A percentile compares a stretch with the other conserved stretches of the same genome.
phyloP scores from a whole-genome alignment of 108 stramenopile genomes.

The Cafeteria roenbergensis region DNA sequence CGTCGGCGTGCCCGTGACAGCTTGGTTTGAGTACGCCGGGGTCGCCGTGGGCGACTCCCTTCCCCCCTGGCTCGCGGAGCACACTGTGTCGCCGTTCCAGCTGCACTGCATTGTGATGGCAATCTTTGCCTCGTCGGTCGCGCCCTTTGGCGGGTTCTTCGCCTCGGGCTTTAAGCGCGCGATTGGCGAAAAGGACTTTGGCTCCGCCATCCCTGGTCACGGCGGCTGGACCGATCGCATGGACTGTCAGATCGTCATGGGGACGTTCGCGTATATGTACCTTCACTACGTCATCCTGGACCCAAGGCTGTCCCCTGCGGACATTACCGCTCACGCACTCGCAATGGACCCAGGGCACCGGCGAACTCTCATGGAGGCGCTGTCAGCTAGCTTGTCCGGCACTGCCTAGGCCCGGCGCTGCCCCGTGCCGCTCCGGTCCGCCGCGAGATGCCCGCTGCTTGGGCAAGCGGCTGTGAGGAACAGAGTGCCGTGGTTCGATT shows the following conservation, averaged over 20 bases:
- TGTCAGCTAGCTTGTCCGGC: no score
- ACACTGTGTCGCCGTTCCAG: constrained; percentile 31
- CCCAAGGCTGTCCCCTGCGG: no score
- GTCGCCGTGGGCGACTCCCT: no score
- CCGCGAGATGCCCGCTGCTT: no score
- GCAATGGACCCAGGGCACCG: no score
- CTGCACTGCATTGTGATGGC: constrained; percentile 70
- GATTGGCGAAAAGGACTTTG: constrained; percentile 82
- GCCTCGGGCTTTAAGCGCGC: constrained; percentile 81
- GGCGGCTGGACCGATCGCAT: constrained; percentile 93
- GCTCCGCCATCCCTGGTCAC: constrained; percentile 74
- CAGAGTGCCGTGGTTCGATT: no score
- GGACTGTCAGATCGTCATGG: constrained; percentile 94
- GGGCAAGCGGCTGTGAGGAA: no score
- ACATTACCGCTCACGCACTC: no score
- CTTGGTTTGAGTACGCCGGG: constrained; percentile 16
- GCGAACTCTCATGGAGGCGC: no score
- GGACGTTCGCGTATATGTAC: constrained; percentile 83
- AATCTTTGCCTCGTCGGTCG: constrained; percentile 63
- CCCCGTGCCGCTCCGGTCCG: no score
- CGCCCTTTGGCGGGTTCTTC: constrained; percentile 86
- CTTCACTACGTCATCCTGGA: constrained; percentile 52
- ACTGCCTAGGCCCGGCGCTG: no score
- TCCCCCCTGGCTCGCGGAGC: constrained; percentile 48
- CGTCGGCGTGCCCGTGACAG: constrained; percentile 23